Percentiles rank a stretch among this genome's conserved stretches.
Evolutionary conservation across 192 early-diverging fungal genomes (phyloP).

Genomic region (Dimargaris cristalligena): DNA sequence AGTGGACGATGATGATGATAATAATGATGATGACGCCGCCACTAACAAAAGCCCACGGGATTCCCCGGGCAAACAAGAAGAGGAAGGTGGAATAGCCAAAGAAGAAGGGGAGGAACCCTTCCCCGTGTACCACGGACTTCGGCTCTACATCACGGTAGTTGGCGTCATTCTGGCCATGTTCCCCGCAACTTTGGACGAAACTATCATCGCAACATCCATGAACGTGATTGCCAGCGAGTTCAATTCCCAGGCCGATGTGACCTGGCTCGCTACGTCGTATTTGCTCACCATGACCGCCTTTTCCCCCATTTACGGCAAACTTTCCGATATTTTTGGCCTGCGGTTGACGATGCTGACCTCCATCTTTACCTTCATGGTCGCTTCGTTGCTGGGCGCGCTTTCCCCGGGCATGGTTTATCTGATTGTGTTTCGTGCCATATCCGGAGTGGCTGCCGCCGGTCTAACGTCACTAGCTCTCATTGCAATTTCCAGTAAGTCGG

Average conservation of each 20-base stretch:
- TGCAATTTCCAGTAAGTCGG: slow-evolving; percentile 32
- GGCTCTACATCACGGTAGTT: neutral
- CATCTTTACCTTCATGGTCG: slow-evolving; percentile 23
- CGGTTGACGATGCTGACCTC: slow-evolving; percentile 18
- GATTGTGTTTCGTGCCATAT: slow-evolving; percentile 48
- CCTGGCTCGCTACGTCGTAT: slow-evolving; percentile 71
- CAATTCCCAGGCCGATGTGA: slow-evolving; percentile 35
- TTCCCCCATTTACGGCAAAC: slow-evolving; percentile 61
- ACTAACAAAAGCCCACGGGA: too few species aligned
- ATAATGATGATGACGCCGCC: too few species aligned
- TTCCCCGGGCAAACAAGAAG: too few species aligned
- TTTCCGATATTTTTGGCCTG: slow-evolving; percentile 52
- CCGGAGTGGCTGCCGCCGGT: slow-evolving; percentile 54
- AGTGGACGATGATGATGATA: too few species aligned
- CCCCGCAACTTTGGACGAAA: slow-evolving; percentile 35
- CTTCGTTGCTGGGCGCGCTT: slow-evolving; percentile 22
- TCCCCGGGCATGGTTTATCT: slow-evolving; percentile 29
- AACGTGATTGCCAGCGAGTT: slow-evolving; percentile 56
- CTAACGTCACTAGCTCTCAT: slow-evolving; percentile 45
- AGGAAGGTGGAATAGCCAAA: too few species aligned
- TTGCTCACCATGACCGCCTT: slow-evolving; percentile 50
- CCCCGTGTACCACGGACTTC: too few species aligned
- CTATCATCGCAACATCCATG: slow-evolving; percentile 64
- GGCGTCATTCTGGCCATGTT: slow-evolving; percentile 7
- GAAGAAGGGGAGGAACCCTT: too few species aligned